Evolutionary conservation across 2,329 filamentous ascomycete genomes (phyloP).

Genomic region (Talaromyces verruculosus): DNA sequence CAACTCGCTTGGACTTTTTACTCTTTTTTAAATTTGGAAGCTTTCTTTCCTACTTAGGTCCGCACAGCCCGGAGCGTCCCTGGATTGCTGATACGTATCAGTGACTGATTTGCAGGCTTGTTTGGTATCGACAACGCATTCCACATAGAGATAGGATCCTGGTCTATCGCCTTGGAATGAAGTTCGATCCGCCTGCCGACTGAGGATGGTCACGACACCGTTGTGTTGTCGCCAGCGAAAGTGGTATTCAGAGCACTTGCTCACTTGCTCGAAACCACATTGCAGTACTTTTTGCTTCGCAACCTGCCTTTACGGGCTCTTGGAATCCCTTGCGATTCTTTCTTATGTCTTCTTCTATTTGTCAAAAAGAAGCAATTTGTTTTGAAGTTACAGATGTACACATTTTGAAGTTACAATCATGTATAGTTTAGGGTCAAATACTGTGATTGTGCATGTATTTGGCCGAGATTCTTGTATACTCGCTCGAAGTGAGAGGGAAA

Average conservation of each 20-base stretch:
- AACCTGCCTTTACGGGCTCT: background rate
- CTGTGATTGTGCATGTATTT: slow-evolving; percentile 5
- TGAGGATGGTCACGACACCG: background rate
- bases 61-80: background rate
- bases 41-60: background rate
- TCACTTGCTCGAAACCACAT: slow-evolving; percentile 1
- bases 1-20: background rate
- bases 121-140: background rate
- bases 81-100: background rate
- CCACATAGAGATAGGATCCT: background rate
- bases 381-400: slow-evolving; percentile 1
- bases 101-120: background rate
- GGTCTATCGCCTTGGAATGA: background rate
- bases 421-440: slow-evolving; percentile 13
- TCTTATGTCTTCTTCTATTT: slow-evolving; percentile 7
- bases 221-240: slow-evolving; percentile 2
- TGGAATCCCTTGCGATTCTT: background rate
- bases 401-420: slow-evolving; percentile 12
- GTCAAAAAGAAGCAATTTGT: slow-evolving; percentile 4
- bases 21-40: background rate
- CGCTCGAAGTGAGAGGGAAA: background rate
- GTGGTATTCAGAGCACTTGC: slow-evolving; percentile 6
- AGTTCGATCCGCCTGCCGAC: background rate
- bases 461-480: background rate
- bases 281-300: slow-evolving; percentile 8